Conservation (phyloP, 2,329 filamentous ascomycete species). For the Albophoma yamanashiensis region DNA sequence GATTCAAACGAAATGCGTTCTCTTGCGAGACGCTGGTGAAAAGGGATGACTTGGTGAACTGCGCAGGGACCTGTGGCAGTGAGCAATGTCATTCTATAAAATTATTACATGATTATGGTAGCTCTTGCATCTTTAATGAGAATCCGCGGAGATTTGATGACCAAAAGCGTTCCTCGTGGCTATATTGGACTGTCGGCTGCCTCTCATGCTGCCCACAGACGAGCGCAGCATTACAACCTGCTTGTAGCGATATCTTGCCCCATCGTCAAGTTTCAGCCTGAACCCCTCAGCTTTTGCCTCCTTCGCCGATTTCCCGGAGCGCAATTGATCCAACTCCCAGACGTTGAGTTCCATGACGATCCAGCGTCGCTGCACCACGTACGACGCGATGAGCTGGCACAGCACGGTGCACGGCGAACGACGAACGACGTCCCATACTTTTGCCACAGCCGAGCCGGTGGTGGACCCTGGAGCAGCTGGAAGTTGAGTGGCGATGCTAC, state of each 20-base stretch:
- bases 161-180: background rate
- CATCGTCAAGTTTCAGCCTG: too few species aligned
- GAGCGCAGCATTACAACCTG: too few species aligned
- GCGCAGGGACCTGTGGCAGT: background rate
- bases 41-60: background rate
- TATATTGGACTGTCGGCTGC: background rate
- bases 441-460: slow-evolving; percentile 28
- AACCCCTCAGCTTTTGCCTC: too few species aligned
- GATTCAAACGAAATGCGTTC: too few species aligned
- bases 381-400: slow-evolving; percentile 55
- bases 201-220: background rate
- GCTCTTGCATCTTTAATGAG: background rate
- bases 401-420: slow-evolving; percentile 41
- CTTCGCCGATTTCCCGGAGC: slow-evolving; percentile 20
- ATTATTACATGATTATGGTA: too few species aligned
- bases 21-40: too few species aligned
- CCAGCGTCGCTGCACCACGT: slow-evolving; percentile 63
- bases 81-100: background rate
- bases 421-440: slow-evolving; percentile 59
- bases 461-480: background rate
- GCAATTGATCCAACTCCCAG: slow-evolving; percentile 45
- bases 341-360: slow-evolving; percentile 35
- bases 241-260: too few species aligned
- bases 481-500: background rate
- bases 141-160: background rate